Evolutionary conservation across 208 protist genomes (phyloP), one percentile per base, ranked within the genome.

Genomic region (Trypanosoma scelopori): DNA sequence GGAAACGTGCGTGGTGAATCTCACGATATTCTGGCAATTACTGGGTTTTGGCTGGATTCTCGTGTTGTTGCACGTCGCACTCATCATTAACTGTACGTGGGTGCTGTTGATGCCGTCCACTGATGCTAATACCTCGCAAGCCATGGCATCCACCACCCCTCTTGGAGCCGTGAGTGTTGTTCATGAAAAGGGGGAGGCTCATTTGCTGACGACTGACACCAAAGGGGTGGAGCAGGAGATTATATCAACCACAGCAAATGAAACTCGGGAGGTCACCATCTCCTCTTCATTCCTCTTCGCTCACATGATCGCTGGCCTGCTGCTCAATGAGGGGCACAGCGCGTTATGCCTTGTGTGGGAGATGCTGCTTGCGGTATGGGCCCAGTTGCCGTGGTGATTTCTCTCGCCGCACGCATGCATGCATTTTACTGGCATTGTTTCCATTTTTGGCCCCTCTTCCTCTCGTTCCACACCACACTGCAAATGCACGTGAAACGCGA

Each of bases 1-100:
- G 22, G 71, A 91, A 39, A 37, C 69, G n/a, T 15, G 80, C 37
- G 20, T 51, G 27, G 55, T 81, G 47, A 86, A 84, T 55, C 25
- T 57, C 13, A 48, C 61, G 42, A 5, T 74, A 45, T 82, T 67
- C 56, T 81, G 79, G 75, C 46, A 70, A 32, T 20, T 60, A 22
- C 16, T 55, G 65, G 13, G 20, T 68, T 1, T 41, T 3, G 48
- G 52, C 46, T 35, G 65, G n/a, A 63, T 58, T 0, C 20, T 79
- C 23, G 50, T 30, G 58, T 23, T 62, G 18, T 32, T 59, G 39
- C 22, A 68, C 42, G 13, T 18, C 11, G 11, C 57, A 23, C 23
- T 67, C 5, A 0, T 57, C n/a, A 12, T 46, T 0, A 50, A 13
- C 30, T 49, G 32, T 61, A 4, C 47, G 41, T 46, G 32, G 55